Evolutionary conservation across 805 yeast genomes (phyloP), one percentile per base, ranked within the genome.

Genomic region (Yarrowia divulgata): DNA sequence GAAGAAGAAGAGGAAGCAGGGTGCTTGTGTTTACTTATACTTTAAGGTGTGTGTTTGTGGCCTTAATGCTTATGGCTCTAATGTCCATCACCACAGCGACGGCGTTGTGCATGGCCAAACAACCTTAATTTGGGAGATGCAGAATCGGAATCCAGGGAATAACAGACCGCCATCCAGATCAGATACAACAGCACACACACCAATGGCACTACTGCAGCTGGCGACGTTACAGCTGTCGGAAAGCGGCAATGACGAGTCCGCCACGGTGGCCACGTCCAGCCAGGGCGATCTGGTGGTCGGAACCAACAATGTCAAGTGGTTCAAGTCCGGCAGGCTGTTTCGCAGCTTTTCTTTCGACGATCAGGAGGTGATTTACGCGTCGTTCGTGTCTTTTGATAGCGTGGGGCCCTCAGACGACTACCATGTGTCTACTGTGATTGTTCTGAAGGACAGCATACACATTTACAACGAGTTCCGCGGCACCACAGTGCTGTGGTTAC

Each of bases 371-470:
- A 74, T 88, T 7, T 79, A 83, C 66, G 91, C 95, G 14, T 84
- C 88, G 16, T 88, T 88, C 71, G 85, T 90, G 0, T 75, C 77
- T 3, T 89, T 91, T 75, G 78, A 76, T 42, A 67, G 66, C 16
- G 50, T 60, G 32, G 66, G 52, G 7, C 66, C 66, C 12, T 23
- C 52, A 0, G 66, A 60, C 18, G 66, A 60, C 18, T 45, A 60
- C 13, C 52, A 45, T n/a, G 66, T 42, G 34, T 60, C 66, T 13
- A 60, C 52, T 7, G 66, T 60, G 32, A 60, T 60, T 45, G 66
- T 60, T 2, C 52, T 60, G 34, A 43, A 60, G 12, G 66, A 60
- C 55, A 67, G 57, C 60, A 49, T 46, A n/a, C 40, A 35, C 43
- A 45, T 35, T 37, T 50, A 32, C 64, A 57, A 50, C 29, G 54